Evolutionary conservation across 306 rosid species (phyloP).

Genomic region (Fragaria iinumae): DNA sequence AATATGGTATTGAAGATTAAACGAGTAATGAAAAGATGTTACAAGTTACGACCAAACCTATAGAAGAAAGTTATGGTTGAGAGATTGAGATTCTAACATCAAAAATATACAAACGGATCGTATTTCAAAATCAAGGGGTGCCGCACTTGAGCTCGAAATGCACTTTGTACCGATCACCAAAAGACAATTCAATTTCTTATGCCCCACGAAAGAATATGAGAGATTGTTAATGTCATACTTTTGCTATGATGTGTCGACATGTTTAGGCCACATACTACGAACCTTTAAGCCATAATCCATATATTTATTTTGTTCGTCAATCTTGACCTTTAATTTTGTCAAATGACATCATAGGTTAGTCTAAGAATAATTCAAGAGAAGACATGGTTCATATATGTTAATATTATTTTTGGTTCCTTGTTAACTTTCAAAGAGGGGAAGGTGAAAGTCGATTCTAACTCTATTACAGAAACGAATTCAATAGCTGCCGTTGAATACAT

Average conservation of each 20-base stretch:
- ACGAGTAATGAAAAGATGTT: neutral
- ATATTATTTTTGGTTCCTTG: neutral
- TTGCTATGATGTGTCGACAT: neutral
- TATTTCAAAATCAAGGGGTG: neutral
- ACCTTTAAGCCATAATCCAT: neutral
- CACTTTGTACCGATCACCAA: neutral
- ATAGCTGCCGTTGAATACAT: neutral
- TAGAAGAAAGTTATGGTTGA: neutral
- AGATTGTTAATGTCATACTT: neutral
- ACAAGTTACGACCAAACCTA: neutral
- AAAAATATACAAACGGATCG: neutral
- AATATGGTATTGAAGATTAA: neutral
- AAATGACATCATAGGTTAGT: neutral
- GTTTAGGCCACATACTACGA: neutral
- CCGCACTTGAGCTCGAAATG: neutral
- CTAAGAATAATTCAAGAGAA: neutral
- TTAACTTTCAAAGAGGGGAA: neutral
- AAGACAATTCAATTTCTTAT: neutral
- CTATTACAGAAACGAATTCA: neutral
- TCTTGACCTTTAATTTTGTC: neutral
- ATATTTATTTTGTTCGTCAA: neutral
- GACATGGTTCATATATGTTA: neutral
- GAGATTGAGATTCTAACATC: neutral
- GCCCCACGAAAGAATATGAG: conserved; percentile 2
- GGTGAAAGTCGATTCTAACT: neutral